Base-by-base conservation (phyloP, 805 yeast genomes). In the Jamesozyma jinghongensis region DNA sequence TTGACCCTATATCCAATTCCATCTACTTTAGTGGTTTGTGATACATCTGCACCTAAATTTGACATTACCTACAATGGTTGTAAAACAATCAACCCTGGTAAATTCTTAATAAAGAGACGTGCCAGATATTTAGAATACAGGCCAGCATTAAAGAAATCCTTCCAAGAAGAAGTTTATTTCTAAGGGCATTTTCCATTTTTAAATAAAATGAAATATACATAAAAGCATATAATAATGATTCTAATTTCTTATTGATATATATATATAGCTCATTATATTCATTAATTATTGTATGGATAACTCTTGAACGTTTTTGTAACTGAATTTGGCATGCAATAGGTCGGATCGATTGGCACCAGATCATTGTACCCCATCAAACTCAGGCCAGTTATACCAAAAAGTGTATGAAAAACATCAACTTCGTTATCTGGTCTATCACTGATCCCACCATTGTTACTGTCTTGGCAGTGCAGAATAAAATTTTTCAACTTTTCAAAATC, bases 401-500 rank as follows among this genome's bases (percentile, higher is more conserved):
- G 69, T 0, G 98, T 92, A 57, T 92, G 99, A 57, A 77, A 92
- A 0, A 92, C 92, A 57, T 92, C 99, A 1, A 80, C 88, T 59
- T 82, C 86, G 56, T 94, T 87, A 34, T 80, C 95, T 8, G 86
- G 84, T 19, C 98, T 67, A 61, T 92, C 99, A 44, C 95, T 79
- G 31, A 92, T 81, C 0, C 99, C 99, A 26, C 99, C 99, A 11
- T 65, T 67, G 7, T 73, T 76, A 1, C 58, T 58, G 59, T 90
- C 96, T 59, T 92, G 98, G 36, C 92, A 79, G 2, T 59, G 54
- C 31, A 90, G 61, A 4, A 92, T 87, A 54, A 87, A 92, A 2
- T 63, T 59, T 39, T 72, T 70, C 42, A 92, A 65, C 50, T 73
- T 76, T 4, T 63, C 70, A 22, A 67, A 69, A 54, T 85, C 81